Base-by-base conservation (phyloP, 106 monocot genomes). In the Iris macrosiphon region DNA sequence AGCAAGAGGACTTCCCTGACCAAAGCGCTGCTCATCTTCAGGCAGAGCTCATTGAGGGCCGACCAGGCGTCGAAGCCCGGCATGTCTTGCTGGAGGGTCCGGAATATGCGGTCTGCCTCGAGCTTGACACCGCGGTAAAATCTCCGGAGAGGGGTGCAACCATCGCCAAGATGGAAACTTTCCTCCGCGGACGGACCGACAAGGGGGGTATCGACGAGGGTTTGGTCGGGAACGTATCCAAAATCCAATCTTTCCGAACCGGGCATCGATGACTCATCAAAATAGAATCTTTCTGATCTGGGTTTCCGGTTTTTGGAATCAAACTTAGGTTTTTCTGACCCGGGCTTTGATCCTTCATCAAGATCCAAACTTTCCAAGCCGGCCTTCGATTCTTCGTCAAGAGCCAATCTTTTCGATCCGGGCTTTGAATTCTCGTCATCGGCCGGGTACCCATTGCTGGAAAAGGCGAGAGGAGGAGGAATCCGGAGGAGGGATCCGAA, bases 1-100 rank as follows among this genome's bases (percentile, higher is more conserved):
- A 58, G 73, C 26, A 77, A 25, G n/a, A 93, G 76, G 9, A 87
- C 89, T 57, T 85, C 82, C 24, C 85, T 66, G 4, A 85, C 89
- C 15, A 89, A 63, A 25, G 61, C 73, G 17, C 24, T 26, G 7
- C 82, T 77, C 3, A 95, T 32, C 10, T 57, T 64, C 25, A 66
- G 58, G 2, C 27, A 41, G 62, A 89, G 40, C 16, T 77, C 82
- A 2, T 95, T 76, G 18, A 95, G 75, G 35, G 71, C 81, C 12
- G 45, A 26, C 13, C 71, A 46, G 62, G 71, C 45, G 27, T 82
- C 70, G 47, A 81, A 79, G 4, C 89, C 95, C 2, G 72, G 95
- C 0, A 89, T 82, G 28, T 89, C 95, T 38, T 89, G 79, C 18
- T 49, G 85, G 0, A 95, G 64, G 12, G 82, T 65, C 16, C 66